Evolutionary conservation across 2,329 filamentous ascomycete genomes (phyloP), one percentile per base, ranked within the genome.

Genomic region (Fusarium sp.): DNA sequence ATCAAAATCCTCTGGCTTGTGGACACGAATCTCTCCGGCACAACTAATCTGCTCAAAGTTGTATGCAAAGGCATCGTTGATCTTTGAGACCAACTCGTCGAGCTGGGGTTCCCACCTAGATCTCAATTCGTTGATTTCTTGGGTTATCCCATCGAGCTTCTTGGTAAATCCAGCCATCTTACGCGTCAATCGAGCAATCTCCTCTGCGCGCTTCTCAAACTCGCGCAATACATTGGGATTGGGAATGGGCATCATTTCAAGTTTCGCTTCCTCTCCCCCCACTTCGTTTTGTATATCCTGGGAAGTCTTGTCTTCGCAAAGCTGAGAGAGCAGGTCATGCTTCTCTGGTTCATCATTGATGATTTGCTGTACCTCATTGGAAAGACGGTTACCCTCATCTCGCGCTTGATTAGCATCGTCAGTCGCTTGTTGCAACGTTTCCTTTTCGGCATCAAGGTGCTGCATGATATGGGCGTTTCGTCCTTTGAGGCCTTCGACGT

Each of bases 11-110:
- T 93, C 91, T 69, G 94, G 92, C 78, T 98, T 98, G 82, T 94
- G 87, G 6, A 99, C 84, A 62, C 86, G 86, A 6, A 99, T 94
- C 78, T 98, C 92, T 35, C 96, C 96, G 7, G 94, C 94, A 77
- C 96, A 98, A 69, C 90, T 93, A 75, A 99, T 98, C 76, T 95
- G 91, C 74, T 93, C 88, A 77, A 99, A 98, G 74, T 97, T 98
- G 77, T 95, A 91, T 8, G 91, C 89, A 78, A 99, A 99, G 0
- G 94, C 94, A 47, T 93, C 88, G 76, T 93, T 97, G 79, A 99
- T 97, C 74, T 90, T 89, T 20, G 82, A 82, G 39, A 97, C 86
- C 4, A 99, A 85, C 21, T 82, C 84, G 70, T 98, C 94, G 4
- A 99, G 84, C 71, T 86, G 81, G 1, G 94, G 94, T 78, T 98